A percentile compares a stretch with the other conserved stretches of the same genome.
phyloP scores from a whole-genome alignment of 2,329 filamentous ascomycete genomes.

The Escovopsis sp. region DNA sequence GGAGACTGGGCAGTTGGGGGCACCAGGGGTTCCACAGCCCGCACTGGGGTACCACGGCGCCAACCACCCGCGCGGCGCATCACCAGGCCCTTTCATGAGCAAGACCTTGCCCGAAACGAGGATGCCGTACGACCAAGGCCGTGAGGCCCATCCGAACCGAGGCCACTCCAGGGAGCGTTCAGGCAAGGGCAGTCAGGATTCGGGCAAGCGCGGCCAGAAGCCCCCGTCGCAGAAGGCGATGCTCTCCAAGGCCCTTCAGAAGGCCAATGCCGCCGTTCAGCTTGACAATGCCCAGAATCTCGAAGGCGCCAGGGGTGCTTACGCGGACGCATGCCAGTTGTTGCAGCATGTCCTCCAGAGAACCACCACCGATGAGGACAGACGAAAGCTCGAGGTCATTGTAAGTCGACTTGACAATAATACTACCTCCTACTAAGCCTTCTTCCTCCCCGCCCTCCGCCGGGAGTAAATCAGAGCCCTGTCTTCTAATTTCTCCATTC shows the following conservation, averaged over 20 bases:
- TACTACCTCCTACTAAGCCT: no score
- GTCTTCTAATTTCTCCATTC: slow-evolving; percentile 1
- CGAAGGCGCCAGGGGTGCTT: slow-evolving; percentile 78
- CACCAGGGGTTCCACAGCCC: neutral
- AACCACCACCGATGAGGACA: slow-evolving; percentile 74
- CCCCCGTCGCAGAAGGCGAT: slow-evolving; percentile 79
- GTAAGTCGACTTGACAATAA: slow-evolving; percentile 38
- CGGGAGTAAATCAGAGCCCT: no score
- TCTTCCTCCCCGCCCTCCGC: no score
- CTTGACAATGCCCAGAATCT: slow-evolving; percentile 95
- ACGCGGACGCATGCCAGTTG: slow-evolving; percentile 77
- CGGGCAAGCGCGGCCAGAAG: slow-evolving; percentile 19
- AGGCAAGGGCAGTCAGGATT: slow-evolving; percentile 19
- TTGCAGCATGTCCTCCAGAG: slow-evolving; percentile 76
- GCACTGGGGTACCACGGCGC: neutral
- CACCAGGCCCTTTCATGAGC: slow-evolving; percentile 7
- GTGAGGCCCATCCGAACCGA: slow-evolving; percentile 14
- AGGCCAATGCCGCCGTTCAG: slow-evolving; percentile 89
- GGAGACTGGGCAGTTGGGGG: neutral
- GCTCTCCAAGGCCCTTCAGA: slow-evolving; percentile 88
- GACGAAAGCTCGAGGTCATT: slow-evolving; percentile 83
- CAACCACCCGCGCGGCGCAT: slow-evolving; percentile 8
- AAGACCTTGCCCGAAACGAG: slow-evolving; percentile 4
- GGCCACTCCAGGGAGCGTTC: slow-evolving; percentile 19
- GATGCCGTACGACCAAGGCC: slow-evolving; percentile 19